Base-by-base conservation (phyloP, 2,329 filamentous ascomycete genomes). In the Capronia americana region DNA sequence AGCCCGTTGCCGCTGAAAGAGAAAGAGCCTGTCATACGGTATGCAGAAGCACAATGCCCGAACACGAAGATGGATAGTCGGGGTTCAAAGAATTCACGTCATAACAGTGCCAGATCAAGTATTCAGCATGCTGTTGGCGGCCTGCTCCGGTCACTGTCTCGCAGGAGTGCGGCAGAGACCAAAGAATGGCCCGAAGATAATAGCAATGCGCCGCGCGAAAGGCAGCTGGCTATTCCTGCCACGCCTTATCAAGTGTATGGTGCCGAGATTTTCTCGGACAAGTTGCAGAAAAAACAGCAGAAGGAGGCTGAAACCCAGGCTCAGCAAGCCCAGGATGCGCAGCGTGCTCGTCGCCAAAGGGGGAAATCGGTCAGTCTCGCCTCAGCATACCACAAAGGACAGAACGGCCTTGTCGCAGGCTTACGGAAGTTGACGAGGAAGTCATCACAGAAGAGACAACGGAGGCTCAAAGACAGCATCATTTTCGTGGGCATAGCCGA, bases 391-490 rank as follows among this genome's bases (percentile, higher is more conserved):
- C 65, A 69, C n/a, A 69, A 56, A 55, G 67, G 70, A 28, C 70
- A 70, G 50, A 70, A 48, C 46, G 62, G 67, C 26, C 54, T 73
- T 23, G 67, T 70, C 26, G 61, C 67, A 32, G 77, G 73, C 8
- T 69, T 79, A 66, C 75, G 74, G 66, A 79, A 73, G 67, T 73
- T 80, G 51, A 73, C 69, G 14, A 73, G 74, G 48, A 71, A 74
- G 12, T 74, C 75, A 26, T 75, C 77, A 14, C 76, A 80, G 60
- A 77, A 76, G 32, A 72, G 77, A 26, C 74, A 77, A 38, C 75
- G 74, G 59, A 73, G 75, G 57, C 61, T 81, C 61, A 81, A 81
- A 70, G 74, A 77, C 23, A 76, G 78, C 57, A 81, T 81, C 55
- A 77, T 75, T 54, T 30, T 81, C 26, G 72, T 81, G 34, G 78